These are phyloP conservation scores for Prinsepia uniflora DNA, from an alignment of 306 rosid genomes.

Conservation along the genomic window DNA sequence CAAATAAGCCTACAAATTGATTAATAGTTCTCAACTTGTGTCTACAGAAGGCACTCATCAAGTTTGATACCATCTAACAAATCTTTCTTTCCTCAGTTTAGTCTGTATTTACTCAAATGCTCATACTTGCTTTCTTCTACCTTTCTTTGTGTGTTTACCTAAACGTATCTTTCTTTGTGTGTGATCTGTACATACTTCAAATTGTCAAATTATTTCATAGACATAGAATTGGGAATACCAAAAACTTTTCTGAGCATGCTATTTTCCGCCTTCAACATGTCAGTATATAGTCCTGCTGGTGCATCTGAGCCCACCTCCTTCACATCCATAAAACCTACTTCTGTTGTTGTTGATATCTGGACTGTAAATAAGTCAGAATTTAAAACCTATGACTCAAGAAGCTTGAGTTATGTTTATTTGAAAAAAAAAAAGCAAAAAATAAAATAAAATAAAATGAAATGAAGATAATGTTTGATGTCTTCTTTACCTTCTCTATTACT, in stretches of 20 bases:
- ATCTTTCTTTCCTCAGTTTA: not conserved
- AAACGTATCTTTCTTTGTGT: not conserved
- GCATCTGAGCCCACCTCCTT: slow-evolving; percentile 58
- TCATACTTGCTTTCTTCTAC: not conserved
- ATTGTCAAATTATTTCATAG: not conserved
- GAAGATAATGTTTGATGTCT: slow-evolving; percentile 17
- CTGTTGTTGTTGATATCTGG: slow-evolving; percentile 78
- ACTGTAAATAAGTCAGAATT: slow-evolving; percentile 92
- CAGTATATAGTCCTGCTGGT: slow-evolving; percentile 57
- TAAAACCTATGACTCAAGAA: slow-evolving; percentile 50
- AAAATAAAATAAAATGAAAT: too few species aligned
- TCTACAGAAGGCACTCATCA: not conserved
- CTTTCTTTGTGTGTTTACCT: not conserved
- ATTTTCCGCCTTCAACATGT: slow-evolving; percentile 66
- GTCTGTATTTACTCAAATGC: slow-evolving; percentile 4
- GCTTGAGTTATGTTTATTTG: slow-evolving; percentile 11
- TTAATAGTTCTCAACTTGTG: not conserved
- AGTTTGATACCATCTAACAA: not conserved
- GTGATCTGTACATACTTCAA: not conserved
- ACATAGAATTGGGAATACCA: slow-evolving; percentile 43
- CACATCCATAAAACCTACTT: slow-evolving; percentile 81
- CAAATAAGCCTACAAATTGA: not conserved
- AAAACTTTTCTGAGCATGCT: slow-evolving; percentile 83
- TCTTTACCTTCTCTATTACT: slow-evolving; percentile 59
- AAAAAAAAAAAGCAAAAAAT: not conserved